Base-by-base conservation (phyloP, 768 basidiomycete species). In the Pleurotus pulmonarius region DNA sequence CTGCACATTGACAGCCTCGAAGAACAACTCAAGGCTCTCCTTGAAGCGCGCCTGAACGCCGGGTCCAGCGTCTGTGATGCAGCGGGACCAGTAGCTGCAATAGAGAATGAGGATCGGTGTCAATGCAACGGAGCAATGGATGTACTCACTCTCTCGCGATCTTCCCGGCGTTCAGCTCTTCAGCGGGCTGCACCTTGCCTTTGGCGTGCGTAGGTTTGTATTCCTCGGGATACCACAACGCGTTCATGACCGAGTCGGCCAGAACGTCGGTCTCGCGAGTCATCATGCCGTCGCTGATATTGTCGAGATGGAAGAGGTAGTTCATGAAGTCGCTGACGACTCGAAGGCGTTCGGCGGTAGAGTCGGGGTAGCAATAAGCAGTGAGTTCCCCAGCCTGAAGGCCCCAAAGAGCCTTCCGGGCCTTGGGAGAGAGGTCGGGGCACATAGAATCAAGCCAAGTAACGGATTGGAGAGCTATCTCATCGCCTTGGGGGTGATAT, bases 221-320 rank as follows among this genome's bases (percentile, higher is more conserved):
- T 7, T 64, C 68, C 37, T 81, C 70, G 15, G 77, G 78, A 62
- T 81, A 77, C 75, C 84, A 80, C 5, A 91, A 69, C 1, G 86
- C 82, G 64, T 87, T 86, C 82, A 90, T 86, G 63, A 90, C 85
- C 34, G 83, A 77, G 63, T 85, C 72, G 26, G 85, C 78, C 53
- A 88, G 73, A 15, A 75, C 73, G 59, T 78, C 75, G 4, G 86
- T 83, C 49, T 85, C 81, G 29, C 77, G 73, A 54, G 81, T 80
- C 75, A 86, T 82, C 86, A 89, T 87, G 51, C 87, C 86, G 64
- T 91, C 88, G 63, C 85, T 88, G 65, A 91, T 81, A 65, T 92
- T 84, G 65, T 92, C 89, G 37, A 82, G 61, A 64, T 81, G 79
- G 65, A 82, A 82, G 5, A 82, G 70, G 56, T 81, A 82, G 59